Conservation (phyloP, 2,329 filamentous ascomycete species). For the Graphium sp. region DNA sequence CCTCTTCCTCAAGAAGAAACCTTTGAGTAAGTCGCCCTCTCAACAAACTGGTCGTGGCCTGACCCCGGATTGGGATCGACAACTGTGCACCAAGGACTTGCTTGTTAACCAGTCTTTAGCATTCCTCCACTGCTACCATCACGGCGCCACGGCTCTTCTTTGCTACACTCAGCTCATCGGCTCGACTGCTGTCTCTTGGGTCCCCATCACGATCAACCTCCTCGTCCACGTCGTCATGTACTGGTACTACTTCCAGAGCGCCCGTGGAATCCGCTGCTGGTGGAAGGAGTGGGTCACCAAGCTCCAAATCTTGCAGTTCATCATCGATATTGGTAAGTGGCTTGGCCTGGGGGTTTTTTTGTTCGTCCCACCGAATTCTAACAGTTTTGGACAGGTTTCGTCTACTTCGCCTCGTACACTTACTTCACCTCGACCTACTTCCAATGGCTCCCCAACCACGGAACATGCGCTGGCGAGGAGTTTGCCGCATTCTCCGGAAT, state of each 20-base stretch:
- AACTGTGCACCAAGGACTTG: slow-evolving; percentile 1
- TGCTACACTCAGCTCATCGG: slow-evolving; percentile 97
- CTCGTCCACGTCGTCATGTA: slow-evolving; percentile 97
- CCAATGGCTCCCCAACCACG: slow-evolving; percentile 64
- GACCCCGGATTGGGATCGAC: neutral
- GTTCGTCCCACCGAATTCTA: no score
- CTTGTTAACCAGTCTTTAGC: slow-evolving; percentile 15
- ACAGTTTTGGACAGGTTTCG: slow-evolving; percentile 70
- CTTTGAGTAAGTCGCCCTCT: slow-evolving; percentile 38
- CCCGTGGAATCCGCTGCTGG: slow-evolving; percentile 89
- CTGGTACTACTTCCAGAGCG: slow-evolving; percentile 99
- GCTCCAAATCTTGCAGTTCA: slow-evolving; percentile 91
- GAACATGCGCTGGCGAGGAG: slow-evolving; percentile 86
- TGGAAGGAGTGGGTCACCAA: slow-evolving; percentile 99
- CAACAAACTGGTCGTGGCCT: no score
- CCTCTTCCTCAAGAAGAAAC: slow-evolving; percentile 99
- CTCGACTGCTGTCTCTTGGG: slow-evolving; percentile 86
- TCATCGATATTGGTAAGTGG: slow-evolving; percentile 79
- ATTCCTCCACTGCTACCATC: slow-evolving; percentile 98
- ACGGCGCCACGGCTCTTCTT: slow-evolving; percentile 87
- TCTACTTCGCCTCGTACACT: slow-evolving; percentile 98
- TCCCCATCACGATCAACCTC: slow-evolving; percentile 82
- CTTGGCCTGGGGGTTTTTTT: no score
- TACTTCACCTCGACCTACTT: slow-evolving; percentile 94
- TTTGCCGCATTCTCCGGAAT: slow-evolving; percentile 91